A percentile compares a stretch with the other conserved stretches of the same genome.
Conservation (phyloP, 1,139 yeast species). For the Candida tunisiensis region DNA sequence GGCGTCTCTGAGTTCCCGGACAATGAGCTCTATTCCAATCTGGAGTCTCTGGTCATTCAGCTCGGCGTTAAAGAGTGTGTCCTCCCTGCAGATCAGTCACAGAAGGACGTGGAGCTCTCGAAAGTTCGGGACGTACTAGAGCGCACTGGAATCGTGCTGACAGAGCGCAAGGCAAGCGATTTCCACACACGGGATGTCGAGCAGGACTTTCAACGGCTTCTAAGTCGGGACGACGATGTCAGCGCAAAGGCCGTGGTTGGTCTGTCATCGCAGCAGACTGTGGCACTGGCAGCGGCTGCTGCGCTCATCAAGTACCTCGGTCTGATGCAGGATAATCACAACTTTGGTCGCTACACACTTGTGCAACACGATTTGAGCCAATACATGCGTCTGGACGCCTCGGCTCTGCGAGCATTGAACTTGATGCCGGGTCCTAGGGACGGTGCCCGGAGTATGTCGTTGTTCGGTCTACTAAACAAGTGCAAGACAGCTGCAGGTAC, state of each 20-base stretch:
- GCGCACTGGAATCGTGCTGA: slow-evolving; percentile 58
- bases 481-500: slow-evolving; percentile 83
- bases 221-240: slow-evolving; percentile 30
- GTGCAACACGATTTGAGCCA: slow-evolving; percentile 54
- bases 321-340: slow-evolving; percentile 35
- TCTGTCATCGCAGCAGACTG: slow-evolving; percentile 25
- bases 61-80: slow-evolving; percentile 78
- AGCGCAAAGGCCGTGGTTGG: slow-evolving; percentile 42
- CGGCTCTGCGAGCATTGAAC: slow-evolving; percentile 79
- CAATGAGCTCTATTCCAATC: slow-evolving; percentile 70
- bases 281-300: slow-evolving; percentile 35
- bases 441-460: slow-evolving; percentile 39
- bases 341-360: slow-evolving; percentile 35
- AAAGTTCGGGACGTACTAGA: slow-evolving; percentile 37
- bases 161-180: slow-evolving; percentile 38
- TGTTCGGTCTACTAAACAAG: slow-evolving; percentile 70
- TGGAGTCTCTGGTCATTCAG: slow-evolving; percentile 76
- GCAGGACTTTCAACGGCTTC: slow-evolving; percentile 50
- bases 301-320: slow-evolving; percentile 52
- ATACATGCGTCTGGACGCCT: slow-evolving; percentile 78
- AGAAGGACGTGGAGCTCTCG: slow-evolving; percentile 23
- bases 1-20: slow-evolving; percentile 73
- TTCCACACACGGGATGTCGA: slow-evolving; percentile 51
- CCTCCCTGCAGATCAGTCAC: slow-evolving; percentile 14
- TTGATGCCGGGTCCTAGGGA: slow-evolving; percentile 49